Conservation (phyloP, 257 asterid genomes). For the Petrea volubilis region DNA sequence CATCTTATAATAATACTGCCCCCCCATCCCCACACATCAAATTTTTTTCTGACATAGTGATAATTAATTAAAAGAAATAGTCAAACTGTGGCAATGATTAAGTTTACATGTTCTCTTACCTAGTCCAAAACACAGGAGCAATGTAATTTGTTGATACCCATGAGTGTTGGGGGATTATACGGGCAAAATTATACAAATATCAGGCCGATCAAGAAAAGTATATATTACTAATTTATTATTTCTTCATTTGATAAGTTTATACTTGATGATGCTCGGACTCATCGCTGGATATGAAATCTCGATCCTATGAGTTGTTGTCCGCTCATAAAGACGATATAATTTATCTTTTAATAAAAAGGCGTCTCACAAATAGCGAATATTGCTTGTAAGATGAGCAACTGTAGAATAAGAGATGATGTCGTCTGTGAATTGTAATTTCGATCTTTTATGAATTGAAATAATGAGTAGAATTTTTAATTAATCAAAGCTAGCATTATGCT, state of each 20-base stretch:
- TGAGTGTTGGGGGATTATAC: not conserved
- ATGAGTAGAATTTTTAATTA: not conserved
- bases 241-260: too few relatives aligned
- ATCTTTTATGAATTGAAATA: not conserved
- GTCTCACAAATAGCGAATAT: too few relatives aligned
- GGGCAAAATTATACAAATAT: not conserved
- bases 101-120: not conserved
- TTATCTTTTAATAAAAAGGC: too few relatives aligned
- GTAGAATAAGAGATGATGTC: too few relatives aligned
- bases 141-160: constrained; percentile 7
- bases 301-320: not conserved
- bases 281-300: too few relatives aligned
- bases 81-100: constrained; percentile 10
- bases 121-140: constrained; percentile 4
- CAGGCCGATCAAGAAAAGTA: not conserved
- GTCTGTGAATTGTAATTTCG: too few relatives aligned
- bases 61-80: not conserved
- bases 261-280: too few relatives aligned
- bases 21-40: too few relatives aligned
- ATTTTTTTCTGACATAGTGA: not conserved
- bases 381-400: too few relatives aligned
- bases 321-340: too few relatives aligned
- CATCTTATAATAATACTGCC: not conserved
- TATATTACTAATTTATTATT: not conserved
- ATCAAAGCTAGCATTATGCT: not conserved